Base-by-base conservation (phyloP, 306 rosid species). In the Quercus variabilis region DNA sequence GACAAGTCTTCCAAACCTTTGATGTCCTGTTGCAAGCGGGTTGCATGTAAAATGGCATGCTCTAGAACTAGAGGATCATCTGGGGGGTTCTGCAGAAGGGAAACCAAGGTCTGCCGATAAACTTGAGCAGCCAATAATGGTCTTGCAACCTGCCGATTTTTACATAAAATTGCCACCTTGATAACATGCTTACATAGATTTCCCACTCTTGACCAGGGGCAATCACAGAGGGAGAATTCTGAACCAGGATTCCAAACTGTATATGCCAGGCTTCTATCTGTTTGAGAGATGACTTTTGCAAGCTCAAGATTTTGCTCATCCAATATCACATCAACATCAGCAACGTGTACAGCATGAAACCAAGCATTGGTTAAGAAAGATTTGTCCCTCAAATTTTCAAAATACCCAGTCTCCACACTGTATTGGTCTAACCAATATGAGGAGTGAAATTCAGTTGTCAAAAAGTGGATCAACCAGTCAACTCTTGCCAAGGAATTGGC, bases 161-260 rank as follows among this genome's bases (percentile, higher is more conserved):
- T 89, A 74, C 90, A 88, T 81, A 88, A 79, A 65, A 86, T 80
- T 75, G 97, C 90, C 77, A 86, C 92, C 83, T 92, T 92, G 78
- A 89, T 89, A 80, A 91, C 86, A 78, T 92, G 97, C 84, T 89
- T 83, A 79, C 97, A 89, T 33, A 91, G 80, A 80, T 92, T 92
- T 80, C 96, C 92, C 83, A 82, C n/a, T 86, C 86, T 89, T 63
- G 92, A 91, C 88, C 89, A 85, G 51, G 92, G 79, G 86, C 97
- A 92, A 88, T 92, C 89, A 81, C 97, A 92, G 51, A 90, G 79
- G 26, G 96, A 83, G 78, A 92, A 92, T 74, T 92, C 93, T 15
- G 93, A 92, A 81, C 97, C 93, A 71, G 93, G 93, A 75, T 88
- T 89, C 96, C 93, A 88, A 30, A 92, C 76, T 52, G 93, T 89